These are phyloP conservation scores for Taxawa tesnikishii DNA, from an alignment of 2,329 filamentous ascomycete species.

Conservation along the genomic window DNA sequence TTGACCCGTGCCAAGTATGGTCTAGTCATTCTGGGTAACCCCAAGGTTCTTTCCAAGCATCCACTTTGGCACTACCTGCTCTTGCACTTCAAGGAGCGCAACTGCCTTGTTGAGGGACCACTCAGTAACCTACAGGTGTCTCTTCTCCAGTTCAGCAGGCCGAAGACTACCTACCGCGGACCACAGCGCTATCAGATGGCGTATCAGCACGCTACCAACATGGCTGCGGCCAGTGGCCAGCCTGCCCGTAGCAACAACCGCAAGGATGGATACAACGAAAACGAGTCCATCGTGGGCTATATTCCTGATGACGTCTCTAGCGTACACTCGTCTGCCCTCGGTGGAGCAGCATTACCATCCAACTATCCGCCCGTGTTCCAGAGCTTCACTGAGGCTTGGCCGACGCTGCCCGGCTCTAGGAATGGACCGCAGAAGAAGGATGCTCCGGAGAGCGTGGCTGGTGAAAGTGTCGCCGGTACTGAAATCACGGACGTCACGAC, in stretches of 20 bases:
- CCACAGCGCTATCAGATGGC: slow-evolving; percentile 80
- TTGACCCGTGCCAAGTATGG: slow-evolving; percentile 95
- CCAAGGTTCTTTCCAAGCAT: slow-evolving; percentile 94
- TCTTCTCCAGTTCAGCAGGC: slow-evolving; percentile 84
- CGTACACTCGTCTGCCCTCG: slow-evolving; percentile 84
- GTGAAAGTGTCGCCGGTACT: slow-evolving; percentile 83
- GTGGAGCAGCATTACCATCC: slow-evolving; percentile 47
- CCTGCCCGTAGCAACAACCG: slow-evolving; percentile 34
- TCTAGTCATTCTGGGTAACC: slow-evolving; percentile 91
- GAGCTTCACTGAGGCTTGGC: slow-evolving; percentile 85
- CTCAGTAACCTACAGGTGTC: slow-evolving; percentile 93
- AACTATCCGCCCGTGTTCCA: slow-evolving; percentile 95
- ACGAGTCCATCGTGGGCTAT: slow-evolving; percentile 83
- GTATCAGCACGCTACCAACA: slow-evolving; percentile 53
- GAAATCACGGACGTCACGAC: slow-evolving; percentile 79
- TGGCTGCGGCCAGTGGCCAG: slow-evolving; percentile 36
- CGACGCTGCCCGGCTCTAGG: slow-evolving; percentile 53
- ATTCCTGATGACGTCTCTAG: slow-evolving; percentile 96
- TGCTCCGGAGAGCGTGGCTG: slow-evolving; percentile 54
- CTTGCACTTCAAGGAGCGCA: slow-evolving; percentile 91
- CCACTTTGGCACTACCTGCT: slow-evolving; percentile 94
- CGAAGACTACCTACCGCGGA: slow-evolving; percentile 81
- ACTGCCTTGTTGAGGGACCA: slow-evolving; percentile 90
- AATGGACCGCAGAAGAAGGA: slow-evolving; percentile 32
- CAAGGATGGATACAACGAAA: slow-evolving; percentile 47